Evolutionary conservation across 306 rosid genomes (phyloP), one percentile per base, ranked within the genome.

Genomic region (Vigna trinervia): DNA sequence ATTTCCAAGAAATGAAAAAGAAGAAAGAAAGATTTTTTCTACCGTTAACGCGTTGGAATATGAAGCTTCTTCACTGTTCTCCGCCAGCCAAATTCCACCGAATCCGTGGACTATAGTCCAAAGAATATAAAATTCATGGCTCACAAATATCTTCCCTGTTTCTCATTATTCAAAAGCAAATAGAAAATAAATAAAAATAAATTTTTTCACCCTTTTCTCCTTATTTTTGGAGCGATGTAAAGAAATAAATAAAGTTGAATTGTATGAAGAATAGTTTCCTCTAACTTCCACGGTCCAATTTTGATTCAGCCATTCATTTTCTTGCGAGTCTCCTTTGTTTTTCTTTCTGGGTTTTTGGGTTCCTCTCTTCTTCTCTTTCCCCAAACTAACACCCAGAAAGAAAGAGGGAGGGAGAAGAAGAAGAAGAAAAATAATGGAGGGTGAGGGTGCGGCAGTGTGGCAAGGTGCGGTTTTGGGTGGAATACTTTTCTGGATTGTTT

Each of bases 401-500:
- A 38, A 30, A 15, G 19, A 45, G 83, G 69, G 65, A 65, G 52
- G 34, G 4, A 30, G 34, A 28, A 28, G 32, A 30, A 30, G 63
- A 72, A 65, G 22, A 77, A 77, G 54, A 64, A 75, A 3, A 71
- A 66, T 6, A 78, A 95, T 91, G 97, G 97, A 90, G 77, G 76
- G 34, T 62, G 73, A 12, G 68, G 69, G 74, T 80, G 65, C 84
- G 45, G 84, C 85, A 47, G 76, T 80, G 71, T 92, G 97, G 96
- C 98, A 96, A 73, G 87, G 88, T 69, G 81, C 90, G 65, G 76
- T 87, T 47, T 80, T 96, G 5, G 91, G 84, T 39, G 94, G 91
- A 71, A 76, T 96, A 71, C 48, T 87, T 13, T 83, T 85, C 12
- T 96, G 96, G 94, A 12, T 91, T 75, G 12, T 83, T 13, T 63